Evolutionary conservation across 139 green algal species (phyloP).

Genomic region (Coelastrella sp.): DNA sequence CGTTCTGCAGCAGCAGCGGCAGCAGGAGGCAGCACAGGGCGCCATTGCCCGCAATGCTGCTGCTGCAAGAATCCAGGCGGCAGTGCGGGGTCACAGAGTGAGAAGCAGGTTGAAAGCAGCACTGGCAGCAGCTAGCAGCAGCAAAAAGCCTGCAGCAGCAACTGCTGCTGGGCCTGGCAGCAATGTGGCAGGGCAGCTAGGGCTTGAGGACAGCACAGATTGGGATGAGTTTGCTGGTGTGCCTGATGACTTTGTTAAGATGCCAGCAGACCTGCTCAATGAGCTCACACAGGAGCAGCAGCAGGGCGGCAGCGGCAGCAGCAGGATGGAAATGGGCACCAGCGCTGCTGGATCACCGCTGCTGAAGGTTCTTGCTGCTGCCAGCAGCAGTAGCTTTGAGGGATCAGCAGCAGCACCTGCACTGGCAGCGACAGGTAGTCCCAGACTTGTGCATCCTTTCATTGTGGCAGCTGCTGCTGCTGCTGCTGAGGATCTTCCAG

Average conservation of each 20-base stretch:
- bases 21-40: conserved; percentile 7
- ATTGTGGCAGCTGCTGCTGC: background rate
- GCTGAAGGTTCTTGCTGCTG: background rate
- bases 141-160: background rate
- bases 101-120: conserved; percentile 23
- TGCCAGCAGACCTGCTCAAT: background rate
- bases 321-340: background rate
- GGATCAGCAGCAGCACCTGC: background rate
- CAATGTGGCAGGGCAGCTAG: background rate
- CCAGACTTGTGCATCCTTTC: background rate
- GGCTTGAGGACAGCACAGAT: background rate
- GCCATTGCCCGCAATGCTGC: background rate
- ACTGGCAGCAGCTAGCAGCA: conserved; percentile 13
- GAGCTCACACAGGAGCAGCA: conserved; percentile 10
- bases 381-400: conserved; percentile 7
- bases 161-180: background rate
- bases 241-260: conserved; percentile 10
- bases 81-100: background rate
- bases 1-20: background rate
- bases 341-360: background rate
- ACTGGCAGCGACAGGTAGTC: background rate
- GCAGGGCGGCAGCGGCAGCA: conserved; percentile 28
- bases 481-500: background rate
- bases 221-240: conserved; percentile 7
- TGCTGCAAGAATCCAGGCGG: conserved; percentile 24